phyloP scores from a whole-genome alignment of 2,329 filamentous ascomycete species.

The Claviceps sp. region DNA sequence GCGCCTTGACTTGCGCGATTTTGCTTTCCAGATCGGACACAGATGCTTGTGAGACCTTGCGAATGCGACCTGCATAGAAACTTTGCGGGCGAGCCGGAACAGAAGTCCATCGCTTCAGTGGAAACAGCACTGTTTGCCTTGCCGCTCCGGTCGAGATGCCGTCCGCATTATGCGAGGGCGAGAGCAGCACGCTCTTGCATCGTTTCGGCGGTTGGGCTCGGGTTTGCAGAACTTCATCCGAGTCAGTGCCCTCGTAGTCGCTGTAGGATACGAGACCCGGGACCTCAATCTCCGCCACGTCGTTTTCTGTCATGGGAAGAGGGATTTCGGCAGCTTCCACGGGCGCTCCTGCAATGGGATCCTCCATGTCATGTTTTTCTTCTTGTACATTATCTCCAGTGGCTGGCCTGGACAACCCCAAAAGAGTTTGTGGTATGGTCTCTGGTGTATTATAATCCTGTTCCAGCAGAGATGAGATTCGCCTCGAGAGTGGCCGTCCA shows the following conservation, averaged over 20 bases:
- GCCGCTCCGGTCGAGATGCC: slow-evolving; percentile 9
- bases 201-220: slow-evolving; percentile 16
- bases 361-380: slow-evolving; percentile 9
- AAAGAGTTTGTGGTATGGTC: slow-evolving; percentile 21
- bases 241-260: slow-evolving; percentile 45
- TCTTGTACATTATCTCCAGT: slow-evolving; percentile 4
- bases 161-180: slow-evolving; percentile 10
- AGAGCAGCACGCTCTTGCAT: slow-evolving; percentile 30
- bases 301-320: slow-evolving; percentile 52
- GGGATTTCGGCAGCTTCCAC: slow-evolving; percentile 37
- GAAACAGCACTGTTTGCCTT: slow-evolving; percentile 17
- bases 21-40: background rate
- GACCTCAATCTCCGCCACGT: slow-evolving; percentile 70
- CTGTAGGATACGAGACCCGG: slow-evolving; percentile 51
- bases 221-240: slow-evolving; percentile 14
- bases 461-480: slow-evolving; percentile 22
- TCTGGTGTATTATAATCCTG: slow-evolving; percentile 18
- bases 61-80: slow-evolving; percentile 1
- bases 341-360: slow-evolving; percentile 16
- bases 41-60: background rate
- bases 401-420: slow-evolving; percentile 9
- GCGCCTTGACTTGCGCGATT: background rate
- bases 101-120: slow-evolving; percentile 34
- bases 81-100: slow-evolving; percentile 26
- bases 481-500: slow-evolving; percentile 35